Conservation (phyloP, 1,139 yeast species). For the Blastobotrys proliferans region DNA sequence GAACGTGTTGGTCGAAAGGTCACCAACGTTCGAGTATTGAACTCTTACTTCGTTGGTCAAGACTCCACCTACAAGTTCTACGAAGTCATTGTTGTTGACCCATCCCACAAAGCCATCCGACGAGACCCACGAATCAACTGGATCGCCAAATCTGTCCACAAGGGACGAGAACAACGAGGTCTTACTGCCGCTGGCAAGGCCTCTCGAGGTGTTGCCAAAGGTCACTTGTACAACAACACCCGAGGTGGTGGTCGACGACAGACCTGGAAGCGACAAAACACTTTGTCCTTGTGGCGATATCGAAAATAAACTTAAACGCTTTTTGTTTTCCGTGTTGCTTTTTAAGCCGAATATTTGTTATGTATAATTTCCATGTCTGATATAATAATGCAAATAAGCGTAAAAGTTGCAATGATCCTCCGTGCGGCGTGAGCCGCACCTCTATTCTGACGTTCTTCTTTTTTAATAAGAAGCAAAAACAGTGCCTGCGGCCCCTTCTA, state of each 20-base stretch:
- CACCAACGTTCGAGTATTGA: slow-evolving; percentile 97
- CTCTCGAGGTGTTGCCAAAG: slow-evolving; percentile 99
- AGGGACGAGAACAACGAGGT: slow-evolving; percentile 99
- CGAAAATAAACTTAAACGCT: slow-evolving; percentile 38
- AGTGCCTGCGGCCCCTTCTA: no score
- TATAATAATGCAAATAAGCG: no score
- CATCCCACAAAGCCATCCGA: slow-evolving; percentile 98
- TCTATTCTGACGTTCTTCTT: no score
- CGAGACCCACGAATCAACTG: slow-evolving; percentile 99
- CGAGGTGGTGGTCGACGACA: slow-evolving; percentile 87
- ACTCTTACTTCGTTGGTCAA: slow-evolving; percentile 99
- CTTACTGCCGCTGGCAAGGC: slow-evolving; percentile 97
- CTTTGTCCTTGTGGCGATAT: slow-evolving; percentile 99
- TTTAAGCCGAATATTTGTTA: no score
- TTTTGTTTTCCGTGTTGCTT: not conserved
- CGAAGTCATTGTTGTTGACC: slow-evolving; percentile 96
- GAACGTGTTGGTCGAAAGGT: slow-evolving; percentile 99
- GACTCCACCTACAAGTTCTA: slow-evolving; percentile 99
- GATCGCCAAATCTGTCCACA: slow-evolving; percentile 99
- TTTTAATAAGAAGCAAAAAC: no score
- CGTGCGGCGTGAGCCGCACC: no score
- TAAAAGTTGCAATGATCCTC: no score
- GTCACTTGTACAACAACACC: slow-evolving; percentile 98
- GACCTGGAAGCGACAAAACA: slow-evolving; percentile 99
- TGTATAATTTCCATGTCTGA: no score